phyloP scores from a whole-genome alignment of 2,329 filamentous ascomycete species.

The Huntiella decipiens region DNA sequence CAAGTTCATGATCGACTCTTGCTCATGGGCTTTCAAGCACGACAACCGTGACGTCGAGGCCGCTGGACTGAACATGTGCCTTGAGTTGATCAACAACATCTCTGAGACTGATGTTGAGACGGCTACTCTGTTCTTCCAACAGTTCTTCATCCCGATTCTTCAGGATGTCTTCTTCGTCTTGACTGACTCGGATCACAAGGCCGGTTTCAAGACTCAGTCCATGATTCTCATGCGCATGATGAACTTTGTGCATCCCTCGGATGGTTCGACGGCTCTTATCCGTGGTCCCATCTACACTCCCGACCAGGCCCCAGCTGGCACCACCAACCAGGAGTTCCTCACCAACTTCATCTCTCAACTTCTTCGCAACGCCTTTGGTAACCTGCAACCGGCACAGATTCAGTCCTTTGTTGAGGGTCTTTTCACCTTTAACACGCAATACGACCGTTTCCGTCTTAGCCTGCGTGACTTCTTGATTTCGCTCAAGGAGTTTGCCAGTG shows the following conservation, averaged over 20 bases:
- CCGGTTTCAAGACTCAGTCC: slow-evolving; percentile 95
- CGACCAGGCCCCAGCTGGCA: slow-evolving; percentile 67
- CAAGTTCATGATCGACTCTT: slow-evolving; percentile 98
- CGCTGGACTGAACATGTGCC: slow-evolving; percentile 92
- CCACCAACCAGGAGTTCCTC: slow-evolving; percentile 78
- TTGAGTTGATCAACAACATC: slow-evolving; percentile 94
- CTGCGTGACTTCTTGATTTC: slow-evolving; percentile 94
- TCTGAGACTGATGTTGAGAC: slow-evolving; percentile 74
- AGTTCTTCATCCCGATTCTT: slow-evolving; percentile 86
- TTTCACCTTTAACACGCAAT: slow-evolving; percentile 72
- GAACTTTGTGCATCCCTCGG: slow-evolving; percentile 68
- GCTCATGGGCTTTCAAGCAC: slow-evolving; percentile 99
- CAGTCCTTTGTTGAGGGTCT: slow-evolving; percentile 75
- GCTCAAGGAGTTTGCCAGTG: slow-evolving; percentile 87
- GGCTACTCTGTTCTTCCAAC: slow-evolving; percentile 90
- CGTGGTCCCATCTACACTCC: slow-evolving; percentile 75
- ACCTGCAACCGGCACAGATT: slow-evolving; percentile 80
- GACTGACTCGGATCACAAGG: slow-evolving; percentile 95
- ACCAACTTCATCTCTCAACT: slow-evolving; percentile 71
- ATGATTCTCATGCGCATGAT: slow-evolving; percentile 90
- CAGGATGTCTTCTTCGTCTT: slow-evolving; percentile 98
- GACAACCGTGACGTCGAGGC: slow-evolving; percentile 96
- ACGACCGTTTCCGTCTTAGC: slow-evolving; percentile 88
- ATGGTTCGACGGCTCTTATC: slow-evolving; percentile 59
- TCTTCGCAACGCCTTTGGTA: slow-evolving; percentile 78